A percentile compares a stretch with the other conserved stretches of the same genome.
phyloP scores from a whole-genome alignment of 225 moss, liverwort and hornwort species.

The Bryum argenteum region DNA sequence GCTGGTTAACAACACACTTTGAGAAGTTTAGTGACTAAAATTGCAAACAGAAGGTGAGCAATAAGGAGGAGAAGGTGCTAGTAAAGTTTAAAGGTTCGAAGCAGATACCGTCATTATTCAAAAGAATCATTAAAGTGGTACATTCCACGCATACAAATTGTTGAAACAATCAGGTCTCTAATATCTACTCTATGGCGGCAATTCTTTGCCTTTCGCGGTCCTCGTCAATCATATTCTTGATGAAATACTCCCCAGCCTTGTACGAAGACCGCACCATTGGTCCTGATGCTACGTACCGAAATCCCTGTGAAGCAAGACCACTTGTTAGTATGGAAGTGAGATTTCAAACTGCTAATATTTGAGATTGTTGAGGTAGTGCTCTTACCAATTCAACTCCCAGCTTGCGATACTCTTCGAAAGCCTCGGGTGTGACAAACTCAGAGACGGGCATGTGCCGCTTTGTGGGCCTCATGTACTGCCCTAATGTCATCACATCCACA shows the following conservation, averaged over 20 bases:
- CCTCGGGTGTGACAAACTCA: constrained; percentile 93
- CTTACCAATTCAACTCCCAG: constrained; percentile 81
- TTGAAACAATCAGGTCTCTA: constrained; percentile 9
- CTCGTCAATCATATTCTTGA: constrained; percentile 93
- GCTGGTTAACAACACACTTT: not conserved
- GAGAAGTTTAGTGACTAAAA: constrained; percentile 11
- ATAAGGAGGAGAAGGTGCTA: constrained; percentile 30
- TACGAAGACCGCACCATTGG: constrained; percentile 98
- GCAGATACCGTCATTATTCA: constrained; percentile 27
- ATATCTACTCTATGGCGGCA: constrained; percentile 39
- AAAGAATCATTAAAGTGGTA: constrained; percentile 36
- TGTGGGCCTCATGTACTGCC: constrained; percentile 99
- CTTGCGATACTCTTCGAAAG: constrained; percentile 89
- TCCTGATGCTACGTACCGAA: constrained; percentile 95
- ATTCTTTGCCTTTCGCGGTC: constrained; percentile 69
- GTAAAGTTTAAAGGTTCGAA: not conserved
- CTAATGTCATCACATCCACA: constrained; percentile 95
- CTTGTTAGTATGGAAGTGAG: not conserved
- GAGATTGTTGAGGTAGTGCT: not conserved
- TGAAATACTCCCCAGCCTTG: constrained; percentile 97
- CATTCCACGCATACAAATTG: constrained; percentile 26
- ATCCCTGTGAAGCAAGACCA: constrained; percentile 61
- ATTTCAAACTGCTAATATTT: not conserved
- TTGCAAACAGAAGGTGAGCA: constrained; percentile 19
- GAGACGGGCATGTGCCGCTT: constrained; percentile 98